Evolutionary conservation across 176 grass and related monocot genomes (phyloP).

Genomic region (Alloteropsis semialata): DNA sequence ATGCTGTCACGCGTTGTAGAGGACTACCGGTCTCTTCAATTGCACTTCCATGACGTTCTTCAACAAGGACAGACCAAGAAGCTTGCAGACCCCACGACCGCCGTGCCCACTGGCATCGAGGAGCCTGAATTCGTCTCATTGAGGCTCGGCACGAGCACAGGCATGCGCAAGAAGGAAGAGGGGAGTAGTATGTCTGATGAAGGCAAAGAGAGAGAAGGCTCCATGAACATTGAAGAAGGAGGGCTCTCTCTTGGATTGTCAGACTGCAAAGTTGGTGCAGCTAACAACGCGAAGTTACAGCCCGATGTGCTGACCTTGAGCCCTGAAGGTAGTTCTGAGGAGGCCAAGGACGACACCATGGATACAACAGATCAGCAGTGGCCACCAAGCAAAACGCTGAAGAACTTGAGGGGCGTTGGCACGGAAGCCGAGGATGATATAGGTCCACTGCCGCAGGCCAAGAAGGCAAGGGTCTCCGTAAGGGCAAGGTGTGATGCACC

Average conservation of each 20-base stretch:
- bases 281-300: constrained; percentile 19
- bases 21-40: constrained; percentile 68
- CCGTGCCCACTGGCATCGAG: not conserved
- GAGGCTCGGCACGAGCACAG: constrained; percentile 47
- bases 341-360: constrained; percentile 22
- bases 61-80: constrained; percentile 39
- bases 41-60: constrained; percentile 47
- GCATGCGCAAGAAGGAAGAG: constrained; percentile 39
- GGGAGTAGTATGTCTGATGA: not conserved
- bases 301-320: constrained; percentile 44
- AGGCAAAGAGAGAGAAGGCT: constrained; percentile 17
- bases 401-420: constrained; percentile 21
- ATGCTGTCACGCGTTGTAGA: constrained; percentile 45
- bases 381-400: constrained; percentile 42
- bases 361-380: constrained; percentile 38
- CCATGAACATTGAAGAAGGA: constrained; percentile 21
- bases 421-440: constrained; percentile 37
- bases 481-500: constrained; percentile 70
- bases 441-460: constrained; percentile 43
- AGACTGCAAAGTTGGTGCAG: constrained; percentile 31
- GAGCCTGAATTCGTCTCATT: constrained; percentile 51
- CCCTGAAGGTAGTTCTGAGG: constrained; percentile 56
- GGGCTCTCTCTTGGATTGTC: constrained; percentile 51
- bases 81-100: not conserved
- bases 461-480: constrained; percentile 79